These are phyloP conservation scores for Zopfia rhizophila DNA, from an alignment of 2,329 filamentous ascomycete genomes.

Conservation along the genomic window DNA sequence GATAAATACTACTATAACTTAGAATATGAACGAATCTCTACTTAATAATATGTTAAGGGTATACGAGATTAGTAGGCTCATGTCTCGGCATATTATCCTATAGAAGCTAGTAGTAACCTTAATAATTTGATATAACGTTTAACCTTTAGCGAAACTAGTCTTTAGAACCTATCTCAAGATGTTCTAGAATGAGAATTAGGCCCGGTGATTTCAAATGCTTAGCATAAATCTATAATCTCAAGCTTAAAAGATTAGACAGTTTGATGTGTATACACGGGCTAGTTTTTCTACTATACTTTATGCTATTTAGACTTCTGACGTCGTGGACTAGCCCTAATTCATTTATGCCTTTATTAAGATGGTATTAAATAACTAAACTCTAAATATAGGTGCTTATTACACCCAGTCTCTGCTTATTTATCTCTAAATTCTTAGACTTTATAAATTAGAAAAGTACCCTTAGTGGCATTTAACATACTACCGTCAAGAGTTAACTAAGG, in stretches of 20 bases:
- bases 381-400: constrained; percentile 20
- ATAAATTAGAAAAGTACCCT: not conserved
- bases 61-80: constrained; percentile 46
- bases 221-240: constrained; percentile 4
- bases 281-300: constrained; percentile 23
- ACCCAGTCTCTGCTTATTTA: constrained; percentile 24
- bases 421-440: constrained; percentile 19
- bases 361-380: constrained; percentile 11
- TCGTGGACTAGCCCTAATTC: constrained; percentile 13
- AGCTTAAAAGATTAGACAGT: constrained; percentile 34
- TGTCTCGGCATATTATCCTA: constrained; percentile 32
- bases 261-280: constrained; percentile 24
- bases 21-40: constrained; percentile 35
- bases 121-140: constrained; percentile 53
- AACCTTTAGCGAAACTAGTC: constrained; percentile 19
- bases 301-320: constrained; percentile 1
- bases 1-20: constrained; percentile 20
- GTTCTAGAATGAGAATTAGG: constrained; percentile 21
- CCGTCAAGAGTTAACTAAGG: not conserved
- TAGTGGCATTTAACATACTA: not conserved
- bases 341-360: constrained; percentile 8
- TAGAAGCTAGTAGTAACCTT: constrained; percentile 12
- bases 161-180: constrained; percentile 23
- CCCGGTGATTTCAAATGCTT: not conserved
- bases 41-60: constrained; percentile 19